Conservation (phyloP, 2,329 filamentous ascomycete species). For the Phyllosticta capitalensis region DNA sequence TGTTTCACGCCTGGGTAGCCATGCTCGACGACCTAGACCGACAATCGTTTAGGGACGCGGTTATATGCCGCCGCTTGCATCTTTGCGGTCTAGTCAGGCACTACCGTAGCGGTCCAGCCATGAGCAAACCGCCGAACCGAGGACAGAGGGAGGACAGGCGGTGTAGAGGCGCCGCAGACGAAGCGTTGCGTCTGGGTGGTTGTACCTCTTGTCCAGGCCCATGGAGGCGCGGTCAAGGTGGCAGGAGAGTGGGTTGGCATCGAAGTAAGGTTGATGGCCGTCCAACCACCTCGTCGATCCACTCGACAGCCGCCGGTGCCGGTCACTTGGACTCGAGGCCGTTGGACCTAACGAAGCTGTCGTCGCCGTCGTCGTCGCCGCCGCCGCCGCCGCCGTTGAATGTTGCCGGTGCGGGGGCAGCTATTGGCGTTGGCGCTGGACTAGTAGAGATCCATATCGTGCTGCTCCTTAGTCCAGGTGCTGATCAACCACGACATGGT, state of each 20-base stretch:
- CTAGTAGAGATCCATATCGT: too few relatives aligned
- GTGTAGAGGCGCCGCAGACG: not conserved
- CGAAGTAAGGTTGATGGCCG: not conserved
- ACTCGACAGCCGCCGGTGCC: not conserved
- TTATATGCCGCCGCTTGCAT: not conserved
- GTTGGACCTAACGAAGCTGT: not conserved
- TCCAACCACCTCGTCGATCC: not conserved
- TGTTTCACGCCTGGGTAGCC: not conserved
- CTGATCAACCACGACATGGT: not conserved
- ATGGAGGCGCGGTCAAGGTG: not conserved
- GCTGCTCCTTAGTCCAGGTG: too few relatives aligned
- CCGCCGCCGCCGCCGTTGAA: not conserved
- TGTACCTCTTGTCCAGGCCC: not conserved
- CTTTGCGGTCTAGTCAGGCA: not conserved
- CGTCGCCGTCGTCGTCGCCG: not conserved
- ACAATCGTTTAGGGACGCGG: not conserved
- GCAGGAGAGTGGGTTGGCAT: not conserved
- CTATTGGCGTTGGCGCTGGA: not conserved
- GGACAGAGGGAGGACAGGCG: not conserved
- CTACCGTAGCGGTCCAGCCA: not conserved
- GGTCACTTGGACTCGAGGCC: not conserved
- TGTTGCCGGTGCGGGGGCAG: not conserved
- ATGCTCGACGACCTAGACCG: not conserved
- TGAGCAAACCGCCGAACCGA: not conserved
- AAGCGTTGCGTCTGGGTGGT: not conserved